Evolutionary conservation across 306 rosid genomes (phyloP).

Genomic region (Luffa aegyptiaca): DNA sequence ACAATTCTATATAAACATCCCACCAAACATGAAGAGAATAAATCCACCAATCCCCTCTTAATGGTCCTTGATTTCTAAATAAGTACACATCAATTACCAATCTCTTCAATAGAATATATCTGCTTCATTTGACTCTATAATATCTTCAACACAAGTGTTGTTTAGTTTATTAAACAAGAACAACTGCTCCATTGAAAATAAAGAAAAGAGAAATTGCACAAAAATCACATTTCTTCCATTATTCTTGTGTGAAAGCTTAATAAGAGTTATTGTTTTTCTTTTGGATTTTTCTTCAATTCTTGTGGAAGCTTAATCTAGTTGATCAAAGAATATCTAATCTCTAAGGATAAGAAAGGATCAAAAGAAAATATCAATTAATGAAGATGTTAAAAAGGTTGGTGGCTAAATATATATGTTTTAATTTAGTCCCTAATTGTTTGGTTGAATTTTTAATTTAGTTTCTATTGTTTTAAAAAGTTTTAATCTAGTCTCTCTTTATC

Average conservation of each 20-base stretch:
- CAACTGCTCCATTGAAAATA: not conserved
- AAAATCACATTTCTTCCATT: not conserved
- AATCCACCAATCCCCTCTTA: not conserved
- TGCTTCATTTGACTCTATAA: not conserved
- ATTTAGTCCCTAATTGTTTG: no score
- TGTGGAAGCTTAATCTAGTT: not conserved
- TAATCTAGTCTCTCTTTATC: no score
- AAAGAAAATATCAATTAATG: no score
- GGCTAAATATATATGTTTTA: no score
- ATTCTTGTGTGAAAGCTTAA: not conserved
- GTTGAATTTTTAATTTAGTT: no score
- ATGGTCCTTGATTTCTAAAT: not conserved
- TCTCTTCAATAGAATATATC: not conserved
- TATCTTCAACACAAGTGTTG: not conserved
- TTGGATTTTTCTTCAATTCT: not conserved
- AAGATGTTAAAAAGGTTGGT: no score
- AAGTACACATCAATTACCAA: not conserved
- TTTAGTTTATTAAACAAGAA: not conserved
- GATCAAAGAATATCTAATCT: no score
- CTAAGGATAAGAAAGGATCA: no score
- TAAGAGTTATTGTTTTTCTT: no score
- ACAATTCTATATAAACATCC: not conserved
- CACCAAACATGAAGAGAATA: constrained; percentile 1
- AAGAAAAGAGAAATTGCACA: not conserved
- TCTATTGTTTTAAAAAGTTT: no score